A percentile compares a stretch with the other conserved stretches of the same genome.
Conservation (phyloP, 805 yeast species). For the Barnettozyma vustinii region DNA sequence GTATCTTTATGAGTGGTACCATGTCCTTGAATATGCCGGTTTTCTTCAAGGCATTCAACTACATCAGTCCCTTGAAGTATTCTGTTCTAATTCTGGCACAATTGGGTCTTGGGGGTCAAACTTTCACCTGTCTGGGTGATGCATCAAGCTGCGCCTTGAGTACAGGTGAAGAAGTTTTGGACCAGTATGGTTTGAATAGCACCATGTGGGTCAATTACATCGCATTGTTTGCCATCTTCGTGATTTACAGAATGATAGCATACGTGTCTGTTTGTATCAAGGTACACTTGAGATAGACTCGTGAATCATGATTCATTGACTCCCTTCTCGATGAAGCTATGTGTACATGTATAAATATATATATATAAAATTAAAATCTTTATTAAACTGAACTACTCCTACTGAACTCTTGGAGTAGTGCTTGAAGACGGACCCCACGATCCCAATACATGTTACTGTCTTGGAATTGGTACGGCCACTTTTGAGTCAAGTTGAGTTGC, state of each 20-base stretch:
- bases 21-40: conserved; percentile 70
- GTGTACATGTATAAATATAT: too few species aligned
- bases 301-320: background rate
- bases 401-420: too few species aligned
- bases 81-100: conserved; percentile 58
- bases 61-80: conserved; percentile 66
- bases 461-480: background rate
- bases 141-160: conserved; percentile 41
- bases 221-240: conserved; percentile 14
- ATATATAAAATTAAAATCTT: too few species aligned
- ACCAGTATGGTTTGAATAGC: conserved; percentile 39
- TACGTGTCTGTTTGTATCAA: conserved; percentile 5
- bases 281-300: conserved; percentile 1
- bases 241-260: conserved; percentile 15
- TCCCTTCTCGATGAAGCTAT: background rate
- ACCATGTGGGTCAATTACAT: conserved; percentile 16
- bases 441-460: too few species aligned
- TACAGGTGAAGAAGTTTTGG: conserved; percentile 52
- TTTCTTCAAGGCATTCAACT: conserved; percentile 63
- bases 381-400: too few species aligned
- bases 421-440: too few species aligned
- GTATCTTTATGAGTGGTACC: conserved; percentile 76
- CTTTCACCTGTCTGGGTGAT: conserved; percentile 44
- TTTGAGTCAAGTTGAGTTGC: background rate
- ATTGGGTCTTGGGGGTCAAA: conserved; percentile 47